Conservation (phyloP, 2,329 filamentous ascomycete species). For the Claviceps pusilla region DNA sequence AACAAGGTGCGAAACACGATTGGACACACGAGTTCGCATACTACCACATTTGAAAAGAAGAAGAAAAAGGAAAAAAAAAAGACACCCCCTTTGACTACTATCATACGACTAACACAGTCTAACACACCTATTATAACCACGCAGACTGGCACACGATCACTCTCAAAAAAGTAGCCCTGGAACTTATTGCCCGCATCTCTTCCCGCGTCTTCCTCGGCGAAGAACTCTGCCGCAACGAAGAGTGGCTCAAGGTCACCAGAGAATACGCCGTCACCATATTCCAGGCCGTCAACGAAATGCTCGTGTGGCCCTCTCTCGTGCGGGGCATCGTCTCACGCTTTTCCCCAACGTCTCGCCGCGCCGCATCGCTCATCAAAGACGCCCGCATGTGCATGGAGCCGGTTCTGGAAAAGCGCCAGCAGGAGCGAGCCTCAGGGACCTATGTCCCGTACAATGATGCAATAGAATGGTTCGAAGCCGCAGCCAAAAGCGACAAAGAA, state of each 20-base stretch:
- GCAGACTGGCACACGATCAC: constrained; percentile 1
- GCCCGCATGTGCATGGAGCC: background rate
- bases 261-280: constrained; percentile 25
- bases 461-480: constrained; percentile 38
- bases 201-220: constrained; percentile 25
- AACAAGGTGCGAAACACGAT: background rate
- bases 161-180: background rate
- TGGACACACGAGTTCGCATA: background rate
- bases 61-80: no score
- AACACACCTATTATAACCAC: background rate
- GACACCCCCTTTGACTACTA: background rate
- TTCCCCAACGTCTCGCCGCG: background rate
- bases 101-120: background rate
- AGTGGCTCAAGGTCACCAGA: constrained; percentile 29
- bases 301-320: constrained; percentile 27
- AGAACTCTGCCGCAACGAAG: constrained; percentile 24
- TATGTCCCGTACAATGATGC: constrained; percentile 24
- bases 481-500: constrained; percentile 15
- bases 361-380: background rate
- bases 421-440: constrained; percentile 11
- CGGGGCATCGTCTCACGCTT: constrained; percentile 24
- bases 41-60: background rate
- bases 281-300: constrained; percentile 12
- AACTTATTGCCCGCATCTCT: constrained; percentile 6
- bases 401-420: background rate